These are phyloP conservation scores for Oryza coarctata DNA, from an alignment of 176 grass and related monocot genomes.

Conservation along the genomic window DNA sequence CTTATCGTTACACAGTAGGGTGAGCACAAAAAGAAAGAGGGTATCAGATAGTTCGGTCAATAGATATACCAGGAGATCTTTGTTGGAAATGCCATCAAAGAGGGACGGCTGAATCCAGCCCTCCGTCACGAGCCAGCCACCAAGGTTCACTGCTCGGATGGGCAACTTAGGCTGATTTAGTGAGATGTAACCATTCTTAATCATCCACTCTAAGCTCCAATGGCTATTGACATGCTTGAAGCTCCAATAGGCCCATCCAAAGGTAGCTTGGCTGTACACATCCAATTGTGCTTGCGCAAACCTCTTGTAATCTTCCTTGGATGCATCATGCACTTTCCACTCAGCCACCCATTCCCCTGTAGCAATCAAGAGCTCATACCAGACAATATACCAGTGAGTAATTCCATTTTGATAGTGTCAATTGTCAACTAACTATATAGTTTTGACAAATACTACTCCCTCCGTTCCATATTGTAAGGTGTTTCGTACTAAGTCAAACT, in stretches of 20 bases:
- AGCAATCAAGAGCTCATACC: not conserved
- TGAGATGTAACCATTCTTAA: slow-evolving; percentile 59
- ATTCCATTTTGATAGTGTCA: too few relatives aligned
- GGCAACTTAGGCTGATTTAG: not conserved
- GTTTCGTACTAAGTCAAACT: too few relatives aligned
- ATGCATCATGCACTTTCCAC: slow-evolving; percentile 19
- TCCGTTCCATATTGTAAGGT: too few relatives aligned
- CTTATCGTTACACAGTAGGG: not conserved
- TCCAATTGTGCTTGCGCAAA: slow-evolving; percentile 43
- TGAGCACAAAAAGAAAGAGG: not conserved
- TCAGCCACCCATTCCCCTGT: slow-evolving; percentile 63
- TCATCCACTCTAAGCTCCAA: slow-evolving; percentile 86
- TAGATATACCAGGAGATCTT: not conserved
- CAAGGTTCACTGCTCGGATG: not conserved
- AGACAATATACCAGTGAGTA: too few relatives aligned
- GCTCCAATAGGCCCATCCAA: slow-evolving; percentile 77
- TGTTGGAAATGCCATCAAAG: not conserved
- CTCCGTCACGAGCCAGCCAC: not conserved
- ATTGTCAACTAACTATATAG: too few relatives aligned
- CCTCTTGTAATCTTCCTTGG: slow-evolving; percentile 30
- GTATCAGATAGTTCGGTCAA: too few relatives aligned
- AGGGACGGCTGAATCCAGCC: not conserved
- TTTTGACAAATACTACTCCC: too few relatives aligned
- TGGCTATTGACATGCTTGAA: slow-evolving; percentile 51
- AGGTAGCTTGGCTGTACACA: slow-evolving; percentile 52